These are phyloP conservation scores for Fusarium falciforme DNA, from an alignment of 2,329 filamentous ascomycete genomes.

Conservation along the genomic window DNA sequence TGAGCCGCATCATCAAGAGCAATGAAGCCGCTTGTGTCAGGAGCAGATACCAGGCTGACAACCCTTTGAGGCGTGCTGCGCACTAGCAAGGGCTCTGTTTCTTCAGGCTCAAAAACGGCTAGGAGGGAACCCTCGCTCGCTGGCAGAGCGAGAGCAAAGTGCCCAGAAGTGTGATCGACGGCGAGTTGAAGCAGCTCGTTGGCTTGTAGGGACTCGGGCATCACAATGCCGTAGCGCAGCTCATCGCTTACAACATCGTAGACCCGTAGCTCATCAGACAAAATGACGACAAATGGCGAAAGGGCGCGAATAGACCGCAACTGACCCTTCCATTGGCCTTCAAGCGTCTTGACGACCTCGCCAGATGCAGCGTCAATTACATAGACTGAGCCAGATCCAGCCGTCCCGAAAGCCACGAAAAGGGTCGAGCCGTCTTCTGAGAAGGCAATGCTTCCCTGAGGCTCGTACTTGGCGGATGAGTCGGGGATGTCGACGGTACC, in stretches of 20 bases:
- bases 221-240: constrained; percentile 72
- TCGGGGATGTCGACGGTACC: constrained; percentile 45
- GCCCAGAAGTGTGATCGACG: constrained; percentile 73
- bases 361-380: constrained; percentile 81
- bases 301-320: constrained; percentile 78
- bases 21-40: constrained; percentile 77
- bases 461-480: constrained; percentile 44
- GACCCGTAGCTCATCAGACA: constrained; percentile 79
- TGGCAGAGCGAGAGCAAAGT: constrained; percentile 72
- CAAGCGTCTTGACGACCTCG: constrained; percentile 72
- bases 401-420: constrained; percentile 71
- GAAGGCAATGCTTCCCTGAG: constrained; percentile 77
- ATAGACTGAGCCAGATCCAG: constrained; percentile 73
- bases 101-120: constrained; percentile 74
- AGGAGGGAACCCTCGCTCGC: constrained; percentile 64
- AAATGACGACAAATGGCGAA: constrained; percentile 77
- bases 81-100: constrained; percentile 68
- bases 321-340: constrained; percentile 73
- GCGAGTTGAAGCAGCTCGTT: constrained; percentile 72
- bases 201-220: constrained; percentile 58
- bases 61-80: constrained; percentile 68
- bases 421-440: constrained; percentile 87
- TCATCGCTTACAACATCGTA: constrained; percentile 88
- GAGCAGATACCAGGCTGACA: constrained; percentile 73
- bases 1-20: constrained; percentile 81